phyloP scores from a whole-genome alignment of 768 basidiomycete species.

The Serendipita sp. region DNA sequence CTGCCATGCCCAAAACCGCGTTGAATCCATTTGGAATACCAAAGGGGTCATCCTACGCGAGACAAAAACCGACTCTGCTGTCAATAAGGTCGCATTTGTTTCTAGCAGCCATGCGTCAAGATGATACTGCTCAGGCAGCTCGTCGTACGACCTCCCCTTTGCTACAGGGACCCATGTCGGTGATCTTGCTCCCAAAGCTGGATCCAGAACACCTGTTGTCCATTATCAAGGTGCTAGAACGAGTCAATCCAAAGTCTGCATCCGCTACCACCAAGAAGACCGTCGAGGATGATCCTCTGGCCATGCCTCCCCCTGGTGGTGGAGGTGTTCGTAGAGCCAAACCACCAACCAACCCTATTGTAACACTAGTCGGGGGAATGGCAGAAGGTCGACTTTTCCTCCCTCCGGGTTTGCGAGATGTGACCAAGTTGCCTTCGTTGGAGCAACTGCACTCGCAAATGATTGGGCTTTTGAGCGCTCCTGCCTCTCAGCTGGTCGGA shows the following conservation, averaged over 20 bases:
- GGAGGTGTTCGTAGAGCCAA: constrained; percentile 31
- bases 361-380: constrained; percentile 62
- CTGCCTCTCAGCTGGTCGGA: constrained; percentile 56
- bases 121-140: not conserved
- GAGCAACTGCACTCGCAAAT: constrained; percentile 68
- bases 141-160: not conserved
- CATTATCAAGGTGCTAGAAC: constrained; percentile 50
- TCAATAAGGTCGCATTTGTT: not conserved
- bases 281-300: constrained; percentile 44
- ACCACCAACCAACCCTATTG: constrained; percentile 42
- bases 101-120: not conserved
- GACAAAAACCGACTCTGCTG: not conserved
- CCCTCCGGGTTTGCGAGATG: constrained; percentile 38
- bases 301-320: constrained; percentile 52
- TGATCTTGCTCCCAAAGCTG: constrained; percentile 48
- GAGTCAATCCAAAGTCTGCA: constrained; percentile 42
- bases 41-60: not conserved
- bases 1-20: not conserved
- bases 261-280: constrained; percentile 35
- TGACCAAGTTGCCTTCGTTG: constrained; percentile 62
- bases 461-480: constrained; percentile 66
- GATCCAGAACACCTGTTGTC: constrained; percentile 58
- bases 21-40: not conserved
- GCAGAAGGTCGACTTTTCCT: constrained; percentile 62
- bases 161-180: constrained; percentile 11